Conservation (phyloP, 179 eudicot species). For the Monotropa hypopitys region DNA sequence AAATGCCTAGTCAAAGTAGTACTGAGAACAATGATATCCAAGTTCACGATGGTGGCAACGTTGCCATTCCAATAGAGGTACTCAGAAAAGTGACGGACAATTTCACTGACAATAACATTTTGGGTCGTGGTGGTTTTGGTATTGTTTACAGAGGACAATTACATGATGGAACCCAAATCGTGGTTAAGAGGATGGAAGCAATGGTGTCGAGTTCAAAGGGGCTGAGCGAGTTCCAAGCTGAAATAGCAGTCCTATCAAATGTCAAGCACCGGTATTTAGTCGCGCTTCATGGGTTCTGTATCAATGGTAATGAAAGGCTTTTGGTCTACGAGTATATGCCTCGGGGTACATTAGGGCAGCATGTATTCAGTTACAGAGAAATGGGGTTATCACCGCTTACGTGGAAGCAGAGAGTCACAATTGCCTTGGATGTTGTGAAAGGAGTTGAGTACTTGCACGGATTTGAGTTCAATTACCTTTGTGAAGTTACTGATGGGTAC, state of each 20-base stretch:
- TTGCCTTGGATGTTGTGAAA: slow-evolving; percentile 84
- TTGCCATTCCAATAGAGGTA: slow-evolving; percentile 51
- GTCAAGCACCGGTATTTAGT: slow-evolving; percentile 77
- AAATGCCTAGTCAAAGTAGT: slow-evolving; percentile 22
- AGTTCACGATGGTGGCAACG: slow-evolving; percentile 33
- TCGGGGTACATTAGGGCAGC: slow-evolving; percentile 47
- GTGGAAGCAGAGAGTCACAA: slow-evolving; percentile 53
- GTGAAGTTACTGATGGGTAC: too few species aligned
- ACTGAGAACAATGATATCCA: slow-evolving; percentile 31
- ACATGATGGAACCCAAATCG: slow-evolving; percentile 64
- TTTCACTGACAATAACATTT: slow-evolving; percentile 41
- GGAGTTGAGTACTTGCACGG: slow-evolving; percentile 76
- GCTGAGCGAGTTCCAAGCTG: slow-evolving; percentile 52
- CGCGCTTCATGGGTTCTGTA: slow-evolving; percentile 61
- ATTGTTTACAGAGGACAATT: slow-evolving; percentile 60
- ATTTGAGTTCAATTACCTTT: too few species aligned
- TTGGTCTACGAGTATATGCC: slow-evolving; percentile 85
- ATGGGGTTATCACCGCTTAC: slow-evolving; percentile 43
- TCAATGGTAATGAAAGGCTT: slow-evolving; percentile 65
- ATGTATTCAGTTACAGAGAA: slow-evolving; percentile 40
- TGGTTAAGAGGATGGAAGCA: slow-evolving; percentile 77
- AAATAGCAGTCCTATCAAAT: slow-evolving; percentile 66
- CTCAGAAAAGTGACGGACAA: slow-evolving; percentile 50
- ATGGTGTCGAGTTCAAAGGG: slow-evolving; percentile 47
- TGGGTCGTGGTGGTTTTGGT: slow-evolving; percentile 78